These are phyloP conservation scores for Coemansia sp. DNA, from an alignment of 192 early-diverging fungal genomes.

Conservation along the genomic window DNA sequence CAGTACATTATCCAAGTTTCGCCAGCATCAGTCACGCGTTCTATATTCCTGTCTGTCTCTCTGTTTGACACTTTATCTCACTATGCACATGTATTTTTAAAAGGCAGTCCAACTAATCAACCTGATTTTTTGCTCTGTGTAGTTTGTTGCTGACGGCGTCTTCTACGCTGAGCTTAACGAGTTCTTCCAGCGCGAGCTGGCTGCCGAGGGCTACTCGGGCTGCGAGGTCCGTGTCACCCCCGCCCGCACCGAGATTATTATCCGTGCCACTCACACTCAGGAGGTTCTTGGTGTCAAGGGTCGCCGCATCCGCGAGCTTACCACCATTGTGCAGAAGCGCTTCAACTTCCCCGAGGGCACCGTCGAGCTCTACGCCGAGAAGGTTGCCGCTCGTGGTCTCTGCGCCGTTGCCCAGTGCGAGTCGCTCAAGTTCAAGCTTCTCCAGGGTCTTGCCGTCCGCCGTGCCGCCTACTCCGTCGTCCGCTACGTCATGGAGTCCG, in stretches of 20 bases:
- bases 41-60: neutral
- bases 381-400: constrained; percentile 95
- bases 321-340: constrained; percentile 97
- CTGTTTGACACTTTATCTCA: too few relatives aligned
- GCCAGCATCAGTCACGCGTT: neutral
- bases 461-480: constrained; percentile 98
- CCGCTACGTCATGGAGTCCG: constrained; percentile 98
- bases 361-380: constrained; percentile 98
- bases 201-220: constrained; percentile 98
- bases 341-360: constrained; percentile 99
- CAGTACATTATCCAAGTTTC: too few relatives aligned
- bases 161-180: constrained; percentile 99
- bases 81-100: too few relatives aligned
- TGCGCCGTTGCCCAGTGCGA: constrained; percentile 98
- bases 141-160: constrained; percentile 99
- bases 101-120: too few relatives aligned
- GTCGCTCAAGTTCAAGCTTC: constrained; percentile 96
- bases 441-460: constrained; percentile 94
- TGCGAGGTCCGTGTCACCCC: constrained; percentile 99
- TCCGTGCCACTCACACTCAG: constrained; percentile 98
- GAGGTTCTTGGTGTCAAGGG: constrained; percentile 98
- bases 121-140: constrained; percentile 16
- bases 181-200: constrained; percentile 96
- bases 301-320: constrained; percentile 97
- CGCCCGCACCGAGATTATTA: constrained; percentile 98